Base-by-base conservation (phyloP, 768 basidiomycete genomes). In the Brasilioporus rufonigricans region DNA sequence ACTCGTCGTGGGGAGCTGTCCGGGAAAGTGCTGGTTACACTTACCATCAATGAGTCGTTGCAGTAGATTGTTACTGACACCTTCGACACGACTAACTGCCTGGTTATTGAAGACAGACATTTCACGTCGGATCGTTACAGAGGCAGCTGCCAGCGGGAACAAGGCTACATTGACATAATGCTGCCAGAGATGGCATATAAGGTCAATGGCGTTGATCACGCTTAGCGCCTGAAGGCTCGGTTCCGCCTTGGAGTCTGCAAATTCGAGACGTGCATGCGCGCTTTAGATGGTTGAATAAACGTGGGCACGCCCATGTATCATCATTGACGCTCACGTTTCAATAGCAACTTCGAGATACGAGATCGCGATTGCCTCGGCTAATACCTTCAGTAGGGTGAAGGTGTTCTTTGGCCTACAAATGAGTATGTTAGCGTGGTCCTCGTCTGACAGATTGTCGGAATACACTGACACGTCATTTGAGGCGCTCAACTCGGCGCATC, bases 111-210 rank as follows among this genome's bases (percentile, higher is more conserved):
- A 96, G 16, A 91, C 82, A 6, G 83, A 82, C 91, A 98, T 95
- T 70, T 98, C 96, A 21, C 95, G 82, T 47, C 96, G 83, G 35
- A 86, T 81, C 4, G 93, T 93, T 7, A 95, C 90, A 0, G 90
- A 91, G 12, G 86, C 85, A 53, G 83, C 86, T 0, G 92, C 88
- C 16, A 99, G 77, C 0, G 97, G 95, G 14, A 97, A 77, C 7
- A 99, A 72, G 0, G 94, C 97, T 19, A 91, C 89, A 46, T 89
- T 89, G 63, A 93, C 83, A 71, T 98, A 99, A 68, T 91, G 90
- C 65, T 98, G 97, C 96, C 95, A 98, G 12, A 99, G 81, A 66
- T 98, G 92, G 65, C 90, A 93, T 53, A 96, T 87, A 43, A 96
- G 81, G 72, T 96, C 94, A 32, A 89, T 83, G 4, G 80, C 75